A percentile compares a stretch with the other conserved stretches of the same genome.
phyloP scores from a whole-genome alignment of 1,284 basidiomycete species.

The Dichomitus squalens region DNA sequence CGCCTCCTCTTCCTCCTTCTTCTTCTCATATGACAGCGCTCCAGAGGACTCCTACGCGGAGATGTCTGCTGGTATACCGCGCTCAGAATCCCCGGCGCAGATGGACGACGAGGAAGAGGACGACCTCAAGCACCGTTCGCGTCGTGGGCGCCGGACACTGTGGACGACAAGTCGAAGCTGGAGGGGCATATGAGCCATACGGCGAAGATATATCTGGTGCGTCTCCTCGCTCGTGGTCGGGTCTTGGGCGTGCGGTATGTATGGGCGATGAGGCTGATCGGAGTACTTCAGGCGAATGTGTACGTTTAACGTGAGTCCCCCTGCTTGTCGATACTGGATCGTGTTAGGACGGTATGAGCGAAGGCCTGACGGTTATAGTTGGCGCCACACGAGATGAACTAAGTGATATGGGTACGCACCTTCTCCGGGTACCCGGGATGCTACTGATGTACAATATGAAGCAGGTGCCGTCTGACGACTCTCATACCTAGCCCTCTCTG shows the following conservation, averaged over 20 bases:
- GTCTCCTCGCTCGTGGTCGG: too few relatives aligned
- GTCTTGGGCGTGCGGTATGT: too few relatives aligned
- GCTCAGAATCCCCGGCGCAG: slow-evolving; percentile 19
- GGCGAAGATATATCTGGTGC: slow-evolving; percentile 65
- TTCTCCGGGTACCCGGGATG: too few relatives aligned
- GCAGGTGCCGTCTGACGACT: slow-evolving; percentile 58
- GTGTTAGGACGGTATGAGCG: slow-evolving; percentile 4
- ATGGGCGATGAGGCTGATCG: too few relatives aligned
- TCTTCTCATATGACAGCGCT: too few relatives aligned
- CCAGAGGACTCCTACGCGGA: too few relatives aligned
- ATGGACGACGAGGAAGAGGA: too few relatives aligned
- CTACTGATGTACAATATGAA: not conserved
- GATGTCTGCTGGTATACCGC: too few relatives aligned
- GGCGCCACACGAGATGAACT: slow-evolving; percentile 72
- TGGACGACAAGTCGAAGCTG: slow-evolving; percentile 39
- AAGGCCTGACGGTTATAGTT: slow-evolving; percentile 43
- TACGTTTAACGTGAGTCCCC: slow-evolving; percentile 56
- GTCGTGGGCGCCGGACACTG: slow-evolving; percentile 42
- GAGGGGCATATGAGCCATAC: slow-evolving; percentile 70
- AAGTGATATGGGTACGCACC: slow-evolving; percentile 58
- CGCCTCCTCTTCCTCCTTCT: too few relatives aligned
- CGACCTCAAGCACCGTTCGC: too few relatives aligned
- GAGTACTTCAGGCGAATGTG: slow-evolving; percentile 56
- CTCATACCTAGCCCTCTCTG: too few relatives aligned
- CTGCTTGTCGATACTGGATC: not conserved